Evolutionary conservation across 768 basidiomycete species (phyloP).

Genomic region (Podaxis sp.): DNA sequence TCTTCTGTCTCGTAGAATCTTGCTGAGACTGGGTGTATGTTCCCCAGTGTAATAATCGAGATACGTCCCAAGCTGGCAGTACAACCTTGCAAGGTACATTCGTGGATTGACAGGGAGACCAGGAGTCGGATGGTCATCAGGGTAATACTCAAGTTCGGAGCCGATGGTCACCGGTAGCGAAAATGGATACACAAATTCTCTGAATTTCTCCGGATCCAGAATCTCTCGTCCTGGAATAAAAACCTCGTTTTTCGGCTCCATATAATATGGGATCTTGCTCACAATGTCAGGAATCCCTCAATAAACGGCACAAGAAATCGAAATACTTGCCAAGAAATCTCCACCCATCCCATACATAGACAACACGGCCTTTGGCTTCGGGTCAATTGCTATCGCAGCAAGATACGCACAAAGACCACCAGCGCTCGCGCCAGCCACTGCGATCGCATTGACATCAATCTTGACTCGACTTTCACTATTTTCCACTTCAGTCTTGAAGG

Average conservation of each 20-base stretch:
- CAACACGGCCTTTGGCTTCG: slow-evolving; percentile 50
- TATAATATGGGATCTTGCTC: slow-evolving; percentile 45
- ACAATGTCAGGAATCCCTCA: neutral
- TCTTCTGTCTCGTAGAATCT: slow-evolving; percentile 27
- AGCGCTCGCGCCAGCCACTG: slow-evolving; percentile 53
- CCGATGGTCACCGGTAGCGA: slow-evolving; percentile 26
- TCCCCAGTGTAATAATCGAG: slow-evolving; percentile 57
- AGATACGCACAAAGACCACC: slow-evolving; percentile 65
- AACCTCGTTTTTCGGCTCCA: slow-evolving; percentile 39
- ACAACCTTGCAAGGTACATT: slow-evolving; percentile 53
- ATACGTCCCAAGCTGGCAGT: slow-evolving; percentile 52
- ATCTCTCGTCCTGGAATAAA: slow-evolving; percentile 56
- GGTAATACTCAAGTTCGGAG: slow-evolving; percentile 44
- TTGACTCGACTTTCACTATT: neutral
- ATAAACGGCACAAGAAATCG: neutral
- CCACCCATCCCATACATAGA: slow-evolving; percentile 67
- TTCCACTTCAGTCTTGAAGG: neutral
- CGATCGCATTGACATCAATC: slow-evolving; percentile 41
- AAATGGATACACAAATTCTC: slow-evolving; percentile 43
- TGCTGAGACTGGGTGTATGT: slow-evolving; percentile 44
- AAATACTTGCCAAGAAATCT: slow-evolving; percentile 39
- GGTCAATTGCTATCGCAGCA: slow-evolving; percentile 42
- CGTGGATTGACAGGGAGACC: slow-evolving; percentile 61
- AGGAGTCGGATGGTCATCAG: slow-evolving; percentile 39
- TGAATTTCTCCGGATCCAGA: slow-evolving; percentile 43